Evolutionary conservation across 352 stramenopile species (phyloP), one percentile per base, ranked within the genome.

Genomic region (Phytophthora capsici): DNA sequence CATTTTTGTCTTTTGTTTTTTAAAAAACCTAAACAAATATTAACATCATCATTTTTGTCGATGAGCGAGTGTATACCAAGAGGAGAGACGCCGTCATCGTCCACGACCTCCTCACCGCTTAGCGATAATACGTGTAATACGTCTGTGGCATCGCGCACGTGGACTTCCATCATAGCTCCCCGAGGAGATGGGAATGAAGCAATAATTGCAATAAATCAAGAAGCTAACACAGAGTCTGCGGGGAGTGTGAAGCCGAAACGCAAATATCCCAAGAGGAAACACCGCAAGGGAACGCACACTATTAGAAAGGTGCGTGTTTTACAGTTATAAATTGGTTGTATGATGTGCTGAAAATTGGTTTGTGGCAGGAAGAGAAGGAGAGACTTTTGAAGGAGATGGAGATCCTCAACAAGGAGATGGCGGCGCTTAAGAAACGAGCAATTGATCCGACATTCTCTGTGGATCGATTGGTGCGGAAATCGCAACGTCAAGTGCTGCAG

Each of bases 241-340:
- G 40, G 40, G n/a, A 32, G 22, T 8, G 37, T 14, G 14, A 57
- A 26, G 6, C 45, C 50, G n/a, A 72, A 65, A 20, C 45, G 51
- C 16, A 78, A 77, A 37, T 62, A 71, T 26, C 53, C 57, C 3
- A 66, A 66, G 48, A 55, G 70, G 8, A 75, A 76, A 46, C 61
- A 73, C 47, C 70, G 66, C 36, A 78, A 78, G 38, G 66, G 60
- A 7, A 78, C 61, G 22, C 61, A 78, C 20, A 73, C 66, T 12
- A 44, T 73, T 32, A 36, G 70, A 51, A 78, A 78, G 57, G 71
- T 68, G 43, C 6, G 16, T 19, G 16, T n/a, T 13, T 4, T 13
- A 34, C 8, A 34, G 28, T 2, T 34, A 34, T 8, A 34, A 34
- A 14, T 38, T 40, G 16, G 16, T 28, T 25, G 13, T 45, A 14